Conservation (phyloP, 164 flowering plant genomes). For the Brasenia schreberi region DNA sequence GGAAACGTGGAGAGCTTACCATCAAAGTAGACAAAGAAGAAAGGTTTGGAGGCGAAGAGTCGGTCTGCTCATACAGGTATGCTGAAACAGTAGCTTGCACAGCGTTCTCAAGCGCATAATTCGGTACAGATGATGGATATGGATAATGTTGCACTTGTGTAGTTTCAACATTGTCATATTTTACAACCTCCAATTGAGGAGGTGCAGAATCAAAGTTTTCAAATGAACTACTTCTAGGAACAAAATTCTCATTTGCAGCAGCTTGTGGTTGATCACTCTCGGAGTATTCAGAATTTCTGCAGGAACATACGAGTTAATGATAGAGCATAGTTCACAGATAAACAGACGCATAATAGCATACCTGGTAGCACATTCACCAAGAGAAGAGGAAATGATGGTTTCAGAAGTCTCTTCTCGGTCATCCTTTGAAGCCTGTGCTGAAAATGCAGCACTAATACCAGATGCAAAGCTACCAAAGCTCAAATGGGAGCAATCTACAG, state of each 20-base stretch:
- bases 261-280: constrained; percentile 54
- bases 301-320: constrained; percentile 3
- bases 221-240: constrained; percentile 29
- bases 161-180: constrained; percentile 39
- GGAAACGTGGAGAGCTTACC: constrained; percentile 26
- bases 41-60: constrained; percentile 28
- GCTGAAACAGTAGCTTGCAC: constrained; percentile 38
- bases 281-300: constrained; percentile 69
- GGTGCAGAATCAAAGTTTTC: constrained; percentile 40
- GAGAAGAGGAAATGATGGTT: constrained; percentile 34
- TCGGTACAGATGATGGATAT: constrained; percentile 51
- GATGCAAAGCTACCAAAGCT: constrained; percentile 96
- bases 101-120: constrained; percentile 45
- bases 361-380: constrained; percentile 53
- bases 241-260: constrained; percentile 34
- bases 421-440: constrained; percentile 31
- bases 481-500: constrained; percentile 70
- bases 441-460: constrained; percentile 32
- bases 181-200: constrained; percentile 52
- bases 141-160: constrained; percentile 42
- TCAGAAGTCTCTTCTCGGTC: constrained; percentile 41
- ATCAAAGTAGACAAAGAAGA: constrained; percentile 51
- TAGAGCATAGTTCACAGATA: background rate
- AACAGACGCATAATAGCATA: constrained; percentile 7
- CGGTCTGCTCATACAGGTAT: constrained; percentile 35